Base-by-base conservation (phyloP, 2,329 filamentous ascomycete species). In the Lasiodiplodia sp. region DNA sequence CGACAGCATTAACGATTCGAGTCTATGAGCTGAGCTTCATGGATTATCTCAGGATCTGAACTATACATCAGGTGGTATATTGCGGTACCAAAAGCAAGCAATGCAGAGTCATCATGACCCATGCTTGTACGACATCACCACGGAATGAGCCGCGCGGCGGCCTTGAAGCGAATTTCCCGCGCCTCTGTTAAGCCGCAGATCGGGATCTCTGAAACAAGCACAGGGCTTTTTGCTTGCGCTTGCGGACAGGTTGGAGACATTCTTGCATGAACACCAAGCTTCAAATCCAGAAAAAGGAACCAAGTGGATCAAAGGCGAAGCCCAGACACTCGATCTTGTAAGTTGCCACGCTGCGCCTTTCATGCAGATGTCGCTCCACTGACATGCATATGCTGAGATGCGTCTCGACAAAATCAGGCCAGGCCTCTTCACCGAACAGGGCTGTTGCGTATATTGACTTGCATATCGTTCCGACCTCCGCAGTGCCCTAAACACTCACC, bases 121-220 rank as follows among this genome's bases (percentile, higher is more conserved):
- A 51, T 47, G 40, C 58, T 38, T 52, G 60, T 64, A 21, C 60
- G n/a, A 64, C 60, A 31, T 52, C 12, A 3, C 28, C 31, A 47
- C 28, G 44, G 60, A 64, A 34, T 31, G 60, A 52, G 60, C 60
- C 47, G 60, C 47, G 40, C 25, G n/a, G 28, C 28, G 25, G 18
- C 40, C 8, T 38, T 18, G 44, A 47, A n/a, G 38, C 28, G 8
- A 21, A 44, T 23, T 21, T 8, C n/a, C 16, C 10, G 21, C 56
- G 23, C 28, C 37, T 23, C 37, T 23, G 18, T 47, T 38, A 3
- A 52, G n/a, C 47, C 38, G 47, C 58, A 28, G 14, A 38, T 64
- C 60, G 60, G 60, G 25, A 64, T 18, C 28, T 64, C 25, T 64
- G 60, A 64, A 64, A 64, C 44, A 52, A 52, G 6, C 37, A 18